Evolutionary conservation across 2,329 filamentous ascomycete species (phyloP), one percentile per base, ranked within the genome.

Genomic region (Myrmaecium sp.): DNA sequence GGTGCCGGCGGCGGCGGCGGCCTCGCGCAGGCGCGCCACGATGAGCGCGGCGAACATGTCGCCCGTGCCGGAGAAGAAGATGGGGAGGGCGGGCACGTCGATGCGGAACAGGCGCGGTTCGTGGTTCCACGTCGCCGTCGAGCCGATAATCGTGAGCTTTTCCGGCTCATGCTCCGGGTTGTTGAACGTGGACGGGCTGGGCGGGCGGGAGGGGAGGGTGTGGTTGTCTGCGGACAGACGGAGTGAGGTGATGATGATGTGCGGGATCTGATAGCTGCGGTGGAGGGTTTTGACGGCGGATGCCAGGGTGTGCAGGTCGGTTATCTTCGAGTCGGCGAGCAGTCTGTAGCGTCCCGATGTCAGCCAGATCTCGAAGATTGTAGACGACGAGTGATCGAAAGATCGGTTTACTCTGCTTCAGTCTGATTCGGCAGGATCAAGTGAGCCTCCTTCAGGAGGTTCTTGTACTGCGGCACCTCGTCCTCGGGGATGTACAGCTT

Each of bases 31-130:
- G 16, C 86, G 73, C 21, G 80, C 80, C 2, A 93, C 72, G 46
- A 82, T 83, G 23, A 98, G 64, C 5, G 86, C 86, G 16, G 83
- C 86, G 46, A 98, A 95, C 86, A 98, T 94, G 57, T 98, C 89
- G 24, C 89, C 89, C 0, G 91, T 95, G 21, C 89, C 89, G 41
- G 78, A 83, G 55, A 95, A 98, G 62, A 89, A 93, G 54, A 83
- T 80, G 46, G 93, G 79, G 32, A 94, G 74, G 15, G 76, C 69
- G 0, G 86, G 83, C 30, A 94, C 81, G 30, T 78, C 71, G 42
- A 95, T 74, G 42, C 76, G 74, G 62, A 95, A 98, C 27, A 86
- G 65, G n/a, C 89, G 74, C 0, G 86, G 72, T 21, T 61, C 62
- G 36, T 70, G 67, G 28, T 63, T 55, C 2, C 60, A 60, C 3